These are phyloP conservation scores for Raffaelea deltoideospora DNA, from an alignment of 2,329 filamentous ascomycete genomes.

Conservation along the genomic window DNA sequence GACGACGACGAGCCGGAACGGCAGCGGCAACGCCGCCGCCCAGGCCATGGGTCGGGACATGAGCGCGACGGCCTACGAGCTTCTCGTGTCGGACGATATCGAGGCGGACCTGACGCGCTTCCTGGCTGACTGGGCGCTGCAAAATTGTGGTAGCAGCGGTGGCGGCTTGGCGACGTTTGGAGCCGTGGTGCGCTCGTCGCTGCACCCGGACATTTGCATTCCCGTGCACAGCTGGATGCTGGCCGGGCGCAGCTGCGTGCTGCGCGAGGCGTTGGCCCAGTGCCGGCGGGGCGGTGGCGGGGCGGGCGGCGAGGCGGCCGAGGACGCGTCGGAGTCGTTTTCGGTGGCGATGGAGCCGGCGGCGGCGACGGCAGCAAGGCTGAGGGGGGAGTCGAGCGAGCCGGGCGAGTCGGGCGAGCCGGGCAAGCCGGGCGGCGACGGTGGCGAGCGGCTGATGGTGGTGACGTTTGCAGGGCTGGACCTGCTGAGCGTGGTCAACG, in stretches of 20 bases:
- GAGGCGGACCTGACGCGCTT: slow-evolving; percentile 45
- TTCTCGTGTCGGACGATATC: slow-evolving; percentile 48
- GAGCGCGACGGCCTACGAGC: slow-evolving; percentile 31
- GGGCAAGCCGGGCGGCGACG: too few relatives aligned
- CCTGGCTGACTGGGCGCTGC: slow-evolving; percentile 20
- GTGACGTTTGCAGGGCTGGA: slow-evolving; percentile 58
- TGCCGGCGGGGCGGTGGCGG: slow-evolving; percentile 22
- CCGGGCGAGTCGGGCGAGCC: slow-evolving; percentile 18
- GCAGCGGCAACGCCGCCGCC: slow-evolving; percentile 20
- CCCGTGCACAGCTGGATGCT: slow-evolving; percentile 76
- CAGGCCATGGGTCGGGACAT: slow-evolving; percentile 36
- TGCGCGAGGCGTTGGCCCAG: slow-evolving; percentile 47
- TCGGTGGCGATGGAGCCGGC: too few relatives aligned
- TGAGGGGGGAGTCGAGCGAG: slow-evolving; percentile 23
- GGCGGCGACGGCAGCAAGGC: too few relatives aligned
- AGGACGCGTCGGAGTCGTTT: too few relatives aligned
- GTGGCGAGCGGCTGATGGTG: slow-evolving; percentile 25
- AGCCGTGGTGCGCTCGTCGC: slow-evolving; percentile 36
- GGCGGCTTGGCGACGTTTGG: slow-evolving; percentile 20
- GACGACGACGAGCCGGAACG: background rate
- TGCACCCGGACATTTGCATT: slow-evolving; percentile 52
- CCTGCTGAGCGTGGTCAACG: slow-evolving; percentile 62
- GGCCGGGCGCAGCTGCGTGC: slow-evolving; percentile 52
- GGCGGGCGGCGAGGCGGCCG: slow-evolving; percentile 40
- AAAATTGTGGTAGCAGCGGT: slow-evolving; percentile 18